Percentiles rank a stretch among this genome's conserved stretches.
Conservation (phyloP, 139 green algal genomes). For the Volvox reticuliferus region DNA sequence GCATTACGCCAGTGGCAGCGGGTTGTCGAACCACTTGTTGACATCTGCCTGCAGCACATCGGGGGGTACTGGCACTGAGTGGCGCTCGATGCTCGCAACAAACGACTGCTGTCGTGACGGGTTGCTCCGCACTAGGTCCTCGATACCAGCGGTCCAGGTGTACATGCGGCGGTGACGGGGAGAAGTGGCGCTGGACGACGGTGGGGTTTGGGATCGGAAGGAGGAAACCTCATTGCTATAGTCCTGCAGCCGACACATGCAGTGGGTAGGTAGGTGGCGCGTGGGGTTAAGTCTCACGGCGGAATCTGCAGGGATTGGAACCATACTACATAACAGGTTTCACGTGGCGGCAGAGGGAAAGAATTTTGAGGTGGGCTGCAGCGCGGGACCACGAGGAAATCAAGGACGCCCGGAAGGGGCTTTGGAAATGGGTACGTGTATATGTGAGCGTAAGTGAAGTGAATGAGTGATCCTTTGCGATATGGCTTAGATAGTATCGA, state of each 20-base stretch:
- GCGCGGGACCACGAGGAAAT: not conserved
- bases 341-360: too few species aligned
- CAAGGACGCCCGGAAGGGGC: not conserved
- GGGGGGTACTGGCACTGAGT: conserved; percentile 15
- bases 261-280: too few species aligned
- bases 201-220: not conserved
- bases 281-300: too few species aligned
- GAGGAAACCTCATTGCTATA: conserved; percentile 7
- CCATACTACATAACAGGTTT: too few species aligned
- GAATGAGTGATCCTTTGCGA: too few species aligned
- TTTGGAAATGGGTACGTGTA: too few species aligned
- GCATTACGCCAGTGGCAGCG: not conserved
- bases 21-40: conserved; percentile 18
- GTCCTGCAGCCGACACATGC: not conserved
- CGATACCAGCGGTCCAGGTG: not conserved
- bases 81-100: not conserved
- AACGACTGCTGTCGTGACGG: not conserved
- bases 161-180: not conserved
- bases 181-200: not conserved
- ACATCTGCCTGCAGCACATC: not conserved
- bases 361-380: not conserved
- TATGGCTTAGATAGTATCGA: too few species aligned
- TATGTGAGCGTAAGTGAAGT: too few species aligned
- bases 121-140: not conserved
- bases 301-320: too few species aligned